phyloP scores from a whole-genome alignment of 1,284 basidiomycete genomes.

The Nidula niveotomentosa region DNA sequence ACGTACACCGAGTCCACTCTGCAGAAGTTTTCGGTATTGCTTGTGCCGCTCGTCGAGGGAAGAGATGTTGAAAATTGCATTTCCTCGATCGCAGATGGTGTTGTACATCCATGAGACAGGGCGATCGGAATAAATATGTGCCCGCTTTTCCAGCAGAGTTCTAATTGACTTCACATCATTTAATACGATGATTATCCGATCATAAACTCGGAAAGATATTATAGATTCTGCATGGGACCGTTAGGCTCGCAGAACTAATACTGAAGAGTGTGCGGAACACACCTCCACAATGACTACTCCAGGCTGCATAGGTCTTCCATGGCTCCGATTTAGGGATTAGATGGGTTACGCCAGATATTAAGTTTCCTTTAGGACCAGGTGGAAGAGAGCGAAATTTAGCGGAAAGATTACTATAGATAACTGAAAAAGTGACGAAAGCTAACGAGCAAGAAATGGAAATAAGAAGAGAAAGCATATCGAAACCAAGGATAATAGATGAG shows the following conservation, averaged over 20 bases:
- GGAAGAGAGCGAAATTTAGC: no score
- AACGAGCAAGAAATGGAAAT: background rate
- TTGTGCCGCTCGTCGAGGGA: conserved; percentile 32
- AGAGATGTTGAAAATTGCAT: conserved; percentile 37
- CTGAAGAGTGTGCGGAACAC: no score
- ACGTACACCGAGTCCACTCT: conserved; percentile 30
- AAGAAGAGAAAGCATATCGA: background rate
- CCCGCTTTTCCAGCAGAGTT: conserved; percentile 35
- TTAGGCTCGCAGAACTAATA: no score
- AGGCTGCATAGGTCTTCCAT: conserved; percentile 36
- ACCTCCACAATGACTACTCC: conserved; percentile 24
- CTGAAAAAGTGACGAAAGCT: no score
- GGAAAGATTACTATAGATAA: conserved; percentile 2
- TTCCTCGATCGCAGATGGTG: conserved; percentile 37
- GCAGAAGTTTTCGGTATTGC: conserved; percentile 36
- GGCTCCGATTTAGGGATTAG: conserved; percentile 22
- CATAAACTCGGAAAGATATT: conserved; percentile 35
- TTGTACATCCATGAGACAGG: conserved; percentile 41
- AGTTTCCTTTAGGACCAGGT: conserved; percentile 31
- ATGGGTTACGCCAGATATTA: conserved; percentile 25
- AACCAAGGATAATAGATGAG: background rate
- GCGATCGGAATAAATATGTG: conserved; percentile 41
- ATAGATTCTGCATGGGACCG: conserved; percentile 29
- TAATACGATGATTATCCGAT: conserved; percentile 31
- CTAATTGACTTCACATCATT: conserved; percentile 29